Evolutionary conservation across 2,329 filamentous ascomycete species (phyloP), one percentile per base, ranked within the genome.

Genomic region (Aspergillus chevalieri): DNA sequence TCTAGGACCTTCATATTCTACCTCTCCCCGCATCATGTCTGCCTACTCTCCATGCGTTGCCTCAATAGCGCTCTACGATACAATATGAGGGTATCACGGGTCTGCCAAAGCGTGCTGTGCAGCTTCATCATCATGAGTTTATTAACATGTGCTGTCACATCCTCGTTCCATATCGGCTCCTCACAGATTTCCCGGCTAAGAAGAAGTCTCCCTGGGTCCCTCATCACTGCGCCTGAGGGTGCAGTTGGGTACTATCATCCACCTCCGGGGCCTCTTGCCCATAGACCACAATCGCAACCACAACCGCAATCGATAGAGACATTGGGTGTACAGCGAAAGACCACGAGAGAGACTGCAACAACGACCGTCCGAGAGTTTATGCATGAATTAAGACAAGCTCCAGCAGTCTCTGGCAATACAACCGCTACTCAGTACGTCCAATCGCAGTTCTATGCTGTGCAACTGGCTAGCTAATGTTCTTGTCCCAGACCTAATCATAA

Each of bases 191-290:
- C 48, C 5, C 47, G 30, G 1, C 38, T 56, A 15, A 28, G 39
- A 26, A 49, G 57, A 30, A 59, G 57, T 41, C 34, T 61, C 4
- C 58, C 56, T 10, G 58, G 43, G 19, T 60, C 57, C 19, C 56
- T 59, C 19, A 51, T 44, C 12, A 50, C 50, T 12, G 56, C 55
- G 7, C 56, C 58, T 26, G 34, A 48, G 49, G 57, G 54, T 7
- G 57, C 58, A 42, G 48, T 60, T 6, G 58, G 57, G 28, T 47
- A 52, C 22, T 58, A 56, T 47, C 53, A 56, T 14, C 52, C 56
- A 46, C 53, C 54, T 21, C 52, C 54, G 10, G 54, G 54, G 1
- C 57, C 52, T 21, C 38, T 54, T 21, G 19, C 43, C 19, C 43
- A 57, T 22, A 42, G 44, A 30, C 28, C 47, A 14, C 47, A 30